phyloP scores from a whole-genome alignment of 352 stramenopile species.

The Globisporangium middletonii region DNA sequence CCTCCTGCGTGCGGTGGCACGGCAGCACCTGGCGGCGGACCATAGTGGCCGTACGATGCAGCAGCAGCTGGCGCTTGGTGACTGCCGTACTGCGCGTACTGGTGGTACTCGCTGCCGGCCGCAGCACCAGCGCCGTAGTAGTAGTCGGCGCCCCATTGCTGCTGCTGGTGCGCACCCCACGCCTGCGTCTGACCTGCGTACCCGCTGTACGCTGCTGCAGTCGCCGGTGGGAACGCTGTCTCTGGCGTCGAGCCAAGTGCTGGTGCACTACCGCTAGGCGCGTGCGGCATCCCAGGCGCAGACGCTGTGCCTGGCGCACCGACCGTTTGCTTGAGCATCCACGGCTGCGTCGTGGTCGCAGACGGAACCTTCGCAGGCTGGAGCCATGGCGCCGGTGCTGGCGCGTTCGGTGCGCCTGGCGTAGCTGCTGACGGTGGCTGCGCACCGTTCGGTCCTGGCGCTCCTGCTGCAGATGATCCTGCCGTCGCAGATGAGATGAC shows the following conservation, averaged over 20 bases:
- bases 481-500: conserved; percentile 57
- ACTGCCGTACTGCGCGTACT: conserved; percentile 28
- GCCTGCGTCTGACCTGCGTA: conserved; percentile 9
- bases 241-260: conserved; percentile 37
- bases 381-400: conserved; percentile 49
- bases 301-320: conserved; percentile 32
- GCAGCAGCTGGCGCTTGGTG: background rate
- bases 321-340: conserved; percentile 50
- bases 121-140: conserved; percentile 34
- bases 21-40: conserved; percentile 9
- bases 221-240: conserved; percentile 45
- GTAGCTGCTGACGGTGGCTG: background rate
- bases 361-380: conserved; percentile 48
- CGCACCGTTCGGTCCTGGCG: too few relatives aligned
- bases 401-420: background rate
- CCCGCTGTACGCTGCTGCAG: conserved; percentile 24
- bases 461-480: background rate
- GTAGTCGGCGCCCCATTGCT: conserved; percentile 29
- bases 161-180: conserved; percentile 20
- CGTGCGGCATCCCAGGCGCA: conserved; percentile 16
- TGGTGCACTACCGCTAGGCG: conserved; percentile 1
- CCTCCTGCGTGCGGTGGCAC: conserved; percentile 2
- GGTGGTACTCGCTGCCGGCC: conserved; percentile 22
- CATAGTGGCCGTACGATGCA: conserved; percentile 28
- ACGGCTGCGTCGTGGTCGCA: conserved; percentile 36